These are phyloP conservation scores for Ambrosia hybrid DNA, from an alignment of 140 eudicot genomes.

Conservation along the genomic window DNA sequence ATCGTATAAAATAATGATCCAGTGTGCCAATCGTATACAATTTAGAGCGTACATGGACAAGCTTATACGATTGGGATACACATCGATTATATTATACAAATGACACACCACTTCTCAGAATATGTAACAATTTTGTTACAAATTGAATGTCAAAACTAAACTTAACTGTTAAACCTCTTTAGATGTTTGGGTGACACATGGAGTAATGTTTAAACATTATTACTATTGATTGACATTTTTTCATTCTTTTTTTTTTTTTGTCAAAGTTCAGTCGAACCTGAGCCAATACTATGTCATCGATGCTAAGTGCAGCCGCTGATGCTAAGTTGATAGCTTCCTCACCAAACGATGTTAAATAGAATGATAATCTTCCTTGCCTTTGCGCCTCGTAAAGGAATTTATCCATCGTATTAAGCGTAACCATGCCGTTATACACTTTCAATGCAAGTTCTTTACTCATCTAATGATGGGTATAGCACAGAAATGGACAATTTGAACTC, in stretches of 20 bases:
- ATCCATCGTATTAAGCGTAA: conserved; percentile 72
- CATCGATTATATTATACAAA: too few species aligned
- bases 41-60: background rate
- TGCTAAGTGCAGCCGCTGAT: conserved; percentile 74
- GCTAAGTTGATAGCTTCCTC: conserved; percentile 82
- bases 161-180: background rate
- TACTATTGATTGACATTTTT: background rate
- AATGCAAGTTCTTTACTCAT: conserved; percentile 53
- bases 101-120: too few species aligned
- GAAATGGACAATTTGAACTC: background rate
- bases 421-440: conserved; percentile 66
- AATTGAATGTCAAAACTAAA: background rate
- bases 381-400: conserved; percentile 70
- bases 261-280: conserved; percentile 45
- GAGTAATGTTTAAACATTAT: background rate
- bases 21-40: too few species aligned
- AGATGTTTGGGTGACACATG: background rate
- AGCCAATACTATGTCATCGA: conserved; percentile 60
- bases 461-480: conserved; percentile 23
- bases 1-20: too few species aligned
- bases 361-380: conserved; percentile 79
- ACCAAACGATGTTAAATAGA: conserved; percentile 65
- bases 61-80: too few species aligned
- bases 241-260: too few species aligned
- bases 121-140: too few species aligned